phyloP scores from a whole-genome alignment of 2,329 filamentous ascomycete genomes.

The Plectosphaerella plurivora region DNA sequence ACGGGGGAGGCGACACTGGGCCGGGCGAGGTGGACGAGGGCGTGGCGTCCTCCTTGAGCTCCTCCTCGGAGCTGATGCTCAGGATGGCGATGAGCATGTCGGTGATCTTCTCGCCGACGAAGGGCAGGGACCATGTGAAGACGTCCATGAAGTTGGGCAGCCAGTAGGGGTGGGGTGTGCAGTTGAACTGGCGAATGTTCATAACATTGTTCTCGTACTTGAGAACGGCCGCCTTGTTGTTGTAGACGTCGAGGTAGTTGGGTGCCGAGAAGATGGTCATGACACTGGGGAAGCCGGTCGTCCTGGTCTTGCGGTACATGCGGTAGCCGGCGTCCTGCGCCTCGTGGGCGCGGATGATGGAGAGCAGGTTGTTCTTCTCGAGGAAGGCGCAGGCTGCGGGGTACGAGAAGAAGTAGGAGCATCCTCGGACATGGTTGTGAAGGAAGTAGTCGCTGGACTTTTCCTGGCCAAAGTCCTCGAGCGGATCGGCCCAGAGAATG shows the following conservation, averaged over 20 bases:
- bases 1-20: conserved; percentile 69
- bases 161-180: conserved; percentile 98
- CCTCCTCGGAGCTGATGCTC: conserved; percentile 98
- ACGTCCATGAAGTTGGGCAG: conserved; percentile 99
- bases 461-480: conserved; percentile 98
- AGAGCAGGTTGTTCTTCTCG: conserved; percentile 97
- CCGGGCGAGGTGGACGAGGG: conserved; percentile 65
- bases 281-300: conserved; percentile 96
- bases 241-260: conserved; percentile 98
- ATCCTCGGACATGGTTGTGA: conserved; percentile 97
- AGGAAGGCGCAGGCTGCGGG: conserved; percentile 94
- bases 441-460: conserved; percentile 97
- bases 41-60: conserved; percentile 84
- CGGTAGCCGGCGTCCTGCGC: conserved; percentile 97
- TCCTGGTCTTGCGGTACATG: conserved; percentile 98
- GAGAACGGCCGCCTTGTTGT: conserved; percentile 98
- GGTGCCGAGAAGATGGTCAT: conserved; percentile 99
- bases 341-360: conserved; percentile 95
- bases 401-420: conserved; percentile 99
- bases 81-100: conserved; percentile 99
- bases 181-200: conserved; percentile 99
- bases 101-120: conserved; percentile 98
- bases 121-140: conserved; percentile 99
- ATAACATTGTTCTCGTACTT: conserved; percentile 99
- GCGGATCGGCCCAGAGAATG: conserved; percentile 95